phyloP scores from a whole-genome alignment of 441 rosid genomes.

The Syzygium malaccense region DNA sequence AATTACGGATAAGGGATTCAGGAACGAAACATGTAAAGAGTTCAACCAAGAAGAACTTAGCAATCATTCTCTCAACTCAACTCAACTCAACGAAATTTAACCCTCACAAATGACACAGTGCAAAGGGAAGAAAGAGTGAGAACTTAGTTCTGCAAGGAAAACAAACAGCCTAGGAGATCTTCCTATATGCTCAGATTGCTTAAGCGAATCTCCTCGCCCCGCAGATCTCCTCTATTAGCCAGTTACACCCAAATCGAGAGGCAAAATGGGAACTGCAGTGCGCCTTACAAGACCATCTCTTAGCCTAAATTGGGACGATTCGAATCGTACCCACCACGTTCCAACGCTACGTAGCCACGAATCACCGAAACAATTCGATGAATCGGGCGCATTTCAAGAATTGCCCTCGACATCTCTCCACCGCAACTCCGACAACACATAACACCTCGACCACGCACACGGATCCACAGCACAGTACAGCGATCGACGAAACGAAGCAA shows the following conservation, averaged over 20 bases:
- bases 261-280: background rate
- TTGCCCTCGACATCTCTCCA: background rate
- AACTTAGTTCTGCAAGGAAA: background rate
- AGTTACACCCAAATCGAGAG: background rate
- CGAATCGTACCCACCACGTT: background rate
- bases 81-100: background rate
- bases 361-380: background rate
- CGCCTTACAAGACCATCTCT: background rate
- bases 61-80: background rate
- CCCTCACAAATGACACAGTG: background rate
- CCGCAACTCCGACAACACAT: background rate
- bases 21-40: background rate
- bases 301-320: background rate
- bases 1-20: background rate
- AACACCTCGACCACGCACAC: background rate
- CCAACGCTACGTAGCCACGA: background rate
- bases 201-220: background rate
- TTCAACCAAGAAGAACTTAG: background rate
- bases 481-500: background rate
- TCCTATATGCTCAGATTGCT: background rate
- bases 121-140: background rate
- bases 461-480: background rate
- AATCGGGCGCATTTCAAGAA: background rate
- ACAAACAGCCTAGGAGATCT: background rate
- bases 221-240: background rate